Evolutionary conservation across 2,329 filamentous ascomycete genomes (phyloP).

Genomic region (Xylariomycetidae sp.): DNA sequence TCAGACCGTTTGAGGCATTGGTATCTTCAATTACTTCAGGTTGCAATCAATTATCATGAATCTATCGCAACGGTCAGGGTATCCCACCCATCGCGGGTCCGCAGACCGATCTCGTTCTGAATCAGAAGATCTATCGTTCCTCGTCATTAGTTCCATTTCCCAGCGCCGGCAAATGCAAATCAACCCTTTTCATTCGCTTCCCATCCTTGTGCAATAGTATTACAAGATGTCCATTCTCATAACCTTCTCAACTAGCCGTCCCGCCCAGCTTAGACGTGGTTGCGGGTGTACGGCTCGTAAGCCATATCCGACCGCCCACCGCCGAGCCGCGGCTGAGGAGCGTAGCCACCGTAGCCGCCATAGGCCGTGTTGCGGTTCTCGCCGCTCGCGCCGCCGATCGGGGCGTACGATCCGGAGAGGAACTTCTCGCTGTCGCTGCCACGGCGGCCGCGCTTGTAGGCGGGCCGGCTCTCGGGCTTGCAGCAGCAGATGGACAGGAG

Average conservation of each 20-base stretch:
- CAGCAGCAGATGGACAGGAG: slow-evolving; percentile 89
- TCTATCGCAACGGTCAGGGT: slow-evolving; percentile 12
- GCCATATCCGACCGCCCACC: slow-evolving; percentile 44
- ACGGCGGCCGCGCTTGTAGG: slow-evolving; percentile 20
- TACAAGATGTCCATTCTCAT: too few species aligned
- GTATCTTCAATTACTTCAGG: slow-evolving; percentile 6
- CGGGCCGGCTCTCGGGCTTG: slow-evolving; percentile 48
- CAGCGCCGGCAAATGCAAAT: slow-evolving; percentile 23
- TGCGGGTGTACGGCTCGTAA: slow-evolving; percentile 59
- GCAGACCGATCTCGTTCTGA: too few species aligned
- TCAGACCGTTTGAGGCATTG: not conserved
- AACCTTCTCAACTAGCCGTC: too few species aligned
- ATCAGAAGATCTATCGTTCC: too few species aligned
- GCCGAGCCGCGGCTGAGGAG: slow-evolving; percentile 25
- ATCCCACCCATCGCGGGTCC: slow-evolving; percentile 8
- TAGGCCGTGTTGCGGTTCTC: slow-evolving; percentile 28
- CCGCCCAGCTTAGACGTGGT: slow-evolving; percentile 42
- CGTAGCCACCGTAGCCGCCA: slow-evolving; percentile 31
- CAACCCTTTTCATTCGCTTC: too few species aligned
- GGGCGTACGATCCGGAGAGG: slow-evolving; percentile 38
- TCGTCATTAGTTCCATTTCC: too few species aligned
- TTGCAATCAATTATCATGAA: slow-evolving; percentile 6
- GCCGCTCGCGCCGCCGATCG: slow-evolving; percentile 34
- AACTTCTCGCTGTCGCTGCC: slow-evolving; percentile 45
- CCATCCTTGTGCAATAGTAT: too few species aligned